These are phyloP conservation scores for Naganishia friedmannii DNA, from an alignment of 768 basidiomycete species.

Conservation along the genomic window DNA sequence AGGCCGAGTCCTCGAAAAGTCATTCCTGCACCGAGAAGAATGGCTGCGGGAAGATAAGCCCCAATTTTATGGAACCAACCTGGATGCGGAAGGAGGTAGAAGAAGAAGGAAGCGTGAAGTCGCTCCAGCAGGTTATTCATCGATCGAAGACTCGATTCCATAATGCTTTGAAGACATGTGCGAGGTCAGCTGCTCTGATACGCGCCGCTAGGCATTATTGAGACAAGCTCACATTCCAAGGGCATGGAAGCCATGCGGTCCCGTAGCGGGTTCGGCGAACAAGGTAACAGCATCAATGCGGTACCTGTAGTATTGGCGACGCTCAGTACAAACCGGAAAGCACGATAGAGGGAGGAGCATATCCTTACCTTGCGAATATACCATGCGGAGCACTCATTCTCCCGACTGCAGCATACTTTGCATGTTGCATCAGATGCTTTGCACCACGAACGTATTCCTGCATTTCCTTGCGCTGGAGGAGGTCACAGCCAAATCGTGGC, in stretches of 20 bases:
- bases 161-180: conserved; percentile 56
- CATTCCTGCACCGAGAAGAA: conserved; percentile 78
- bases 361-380: conserved; percentile 70
- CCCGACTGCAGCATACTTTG: conserved; percentile 73
- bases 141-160: conserved; percentile 85
- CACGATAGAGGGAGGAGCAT: not conserved
- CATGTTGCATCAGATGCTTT: conserved; percentile 67
- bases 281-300: conserved; percentile 91
- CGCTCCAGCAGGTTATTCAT: conserved; percentile 92
- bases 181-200: not conserved
- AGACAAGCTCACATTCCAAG: conserved; percentile 68
- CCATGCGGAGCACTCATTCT: conserved; percentile 83
- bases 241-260: conserved; percentile 93
- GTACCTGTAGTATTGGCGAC: conserved; percentile 59
- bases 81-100: conserved; percentile 73
- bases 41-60: conserved; percentile 78
- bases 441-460: conserved; percentile 54
- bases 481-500: not conserved
- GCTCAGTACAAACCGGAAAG: not conserved
- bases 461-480: conserved; percentile 3
- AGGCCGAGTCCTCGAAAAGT: conserved; percentile 74
- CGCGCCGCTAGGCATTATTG: too few species aligned
- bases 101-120: conserved; percentile 95
- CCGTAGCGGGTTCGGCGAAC: conserved; percentile 77
- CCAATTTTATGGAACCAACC: conserved; percentile 82